phyloP scores from a whole-genome alignment of 2,329 filamentous ascomycete genomes.

The Aureobasidium zeae region DNA sequence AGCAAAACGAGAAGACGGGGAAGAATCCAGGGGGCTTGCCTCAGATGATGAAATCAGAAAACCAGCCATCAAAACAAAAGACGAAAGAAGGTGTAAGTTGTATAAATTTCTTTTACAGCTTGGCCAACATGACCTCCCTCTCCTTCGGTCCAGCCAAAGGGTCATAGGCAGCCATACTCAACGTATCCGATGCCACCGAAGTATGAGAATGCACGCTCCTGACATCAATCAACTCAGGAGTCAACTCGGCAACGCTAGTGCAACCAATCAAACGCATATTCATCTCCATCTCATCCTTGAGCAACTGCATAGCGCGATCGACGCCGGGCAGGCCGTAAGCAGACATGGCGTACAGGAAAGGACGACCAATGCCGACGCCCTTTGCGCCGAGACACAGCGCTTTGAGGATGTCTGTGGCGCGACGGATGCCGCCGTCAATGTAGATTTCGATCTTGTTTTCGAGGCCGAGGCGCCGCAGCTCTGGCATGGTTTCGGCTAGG shows the following conservation, averaged over 20 bases:
- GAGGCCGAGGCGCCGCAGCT: slow-evolving; percentile 63
- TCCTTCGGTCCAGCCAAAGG: slow-evolving; percentile 37
- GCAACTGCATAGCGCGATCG: slow-evolving; percentile 80
- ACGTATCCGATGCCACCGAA: slow-evolving; percentile 53
- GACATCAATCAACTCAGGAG: slow-evolving; percentile 70
- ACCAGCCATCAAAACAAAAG: no score
- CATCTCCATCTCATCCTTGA: slow-evolving; percentile 98
- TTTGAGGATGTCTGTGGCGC: slow-evolving; percentile 91
- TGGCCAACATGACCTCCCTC: slow-evolving; percentile 30
- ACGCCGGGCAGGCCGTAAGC: slow-evolving; percentile 82
- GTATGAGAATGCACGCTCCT: slow-evolving; percentile 57
- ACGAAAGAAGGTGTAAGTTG: no score
- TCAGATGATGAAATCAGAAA: no score
- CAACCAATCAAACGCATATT: slow-evolving; percentile 92
- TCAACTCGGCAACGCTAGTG: slow-evolving; percentile 63
- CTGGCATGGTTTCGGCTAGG: slow-evolving; percentile 85
- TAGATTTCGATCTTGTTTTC: slow-evolving; percentile 68
- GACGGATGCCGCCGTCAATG: slow-evolving; percentile 81
- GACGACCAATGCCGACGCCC: slow-evolving; percentile 87
- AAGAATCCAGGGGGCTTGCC: no score
- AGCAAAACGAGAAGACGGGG: no score
- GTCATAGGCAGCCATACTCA: slow-evolving; percentile 49
- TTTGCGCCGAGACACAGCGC: slow-evolving; percentile 84
- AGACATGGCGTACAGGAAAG: slow-evolving; percentile 94
- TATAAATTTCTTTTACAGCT: no score